These are phyloP conservation scores for Saturnispora diversa DNA, from an alignment of 805 yeast genomes.

Conservation along the genomic window DNA sequence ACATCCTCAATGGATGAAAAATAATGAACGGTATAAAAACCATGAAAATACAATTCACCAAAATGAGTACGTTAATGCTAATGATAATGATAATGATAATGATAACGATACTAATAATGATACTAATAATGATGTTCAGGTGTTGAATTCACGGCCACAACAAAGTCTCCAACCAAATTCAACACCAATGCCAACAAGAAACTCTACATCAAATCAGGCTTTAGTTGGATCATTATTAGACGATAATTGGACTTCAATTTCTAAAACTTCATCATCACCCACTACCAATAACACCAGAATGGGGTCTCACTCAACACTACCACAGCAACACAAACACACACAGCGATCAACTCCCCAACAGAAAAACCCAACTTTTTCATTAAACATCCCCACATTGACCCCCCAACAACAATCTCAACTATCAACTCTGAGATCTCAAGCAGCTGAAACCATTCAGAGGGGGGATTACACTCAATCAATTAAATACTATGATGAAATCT, in stretches of 20 bases:
- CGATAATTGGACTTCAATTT: no score
- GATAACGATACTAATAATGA: slow-evolving; percentile 30
- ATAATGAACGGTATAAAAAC: slow-evolving; percentile 42
- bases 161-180: no score
- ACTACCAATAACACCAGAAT: no score
- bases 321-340: background rate
- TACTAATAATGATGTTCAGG: no score
- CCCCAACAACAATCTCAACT: slow-evolving; percentile 29
- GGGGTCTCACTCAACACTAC: background rate
- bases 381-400: slow-evolving; percentile 19
- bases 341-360: background rate
- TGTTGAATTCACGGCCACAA: no score
- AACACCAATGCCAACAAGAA: no score
- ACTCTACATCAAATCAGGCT: no score
- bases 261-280: no score
- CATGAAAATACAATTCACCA: slow-evolving; percentile 28
- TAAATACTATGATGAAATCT: slow-evolving; percentile 47
- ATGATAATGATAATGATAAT: slow-evolving; percentile 37
- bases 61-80: no score
- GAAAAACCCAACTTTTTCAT: slow-evolving; percentile 3
- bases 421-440: slow-evolving; percentile 45
- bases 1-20: slow-evolving; percentile 82
- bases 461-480: slow-evolving; percentile 76
- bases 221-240: no score
- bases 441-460: slow-evolving; percentile 55